Evolutionary conservation across 1,139 yeast genomes (phyloP).

Genomic region (Hansenula sp.): DNA sequence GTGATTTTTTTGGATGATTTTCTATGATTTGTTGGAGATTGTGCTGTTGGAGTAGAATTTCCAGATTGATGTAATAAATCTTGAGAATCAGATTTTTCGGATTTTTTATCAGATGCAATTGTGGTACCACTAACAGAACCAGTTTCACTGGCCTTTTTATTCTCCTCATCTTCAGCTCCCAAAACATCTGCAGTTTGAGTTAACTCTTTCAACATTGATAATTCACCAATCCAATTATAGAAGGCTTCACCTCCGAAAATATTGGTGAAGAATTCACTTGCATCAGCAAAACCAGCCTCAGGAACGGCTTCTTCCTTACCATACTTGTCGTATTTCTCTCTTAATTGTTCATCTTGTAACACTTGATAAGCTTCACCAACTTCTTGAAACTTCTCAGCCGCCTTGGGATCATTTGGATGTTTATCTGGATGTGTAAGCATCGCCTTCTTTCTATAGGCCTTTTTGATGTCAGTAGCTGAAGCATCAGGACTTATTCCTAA

Average conservation of each 20-base stretch:
- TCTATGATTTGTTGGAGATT: conserved; percentile 5
- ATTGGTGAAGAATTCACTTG: conserved; percentile 61
- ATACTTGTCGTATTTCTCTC: conserved; percentile 60
- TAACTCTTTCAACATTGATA: conserved; percentile 58
- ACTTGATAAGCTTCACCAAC: conserved; percentile 73
- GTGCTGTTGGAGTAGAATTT: conserved; percentile 5
- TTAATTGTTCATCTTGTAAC: conserved; percentile 53
- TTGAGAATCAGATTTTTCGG: conserved; percentile 11
- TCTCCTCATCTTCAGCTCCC: conserved; percentile 24
- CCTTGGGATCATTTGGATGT: conserved; percentile 79
- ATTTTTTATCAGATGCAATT: conserved; percentile 10
- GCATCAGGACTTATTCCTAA: conserved; percentile 70
- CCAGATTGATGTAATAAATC: conserved; percentile 3
- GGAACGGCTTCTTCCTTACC: conserved; percentile 70
- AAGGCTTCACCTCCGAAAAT: conserved; percentile 81
- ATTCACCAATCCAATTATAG: conserved; percentile 72
- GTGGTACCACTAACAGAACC: conserved; percentile 11
- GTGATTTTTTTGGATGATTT: conserved; percentile 31
- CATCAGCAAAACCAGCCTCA: conserved; percentile 67
- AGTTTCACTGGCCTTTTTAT: conserved; percentile 18
- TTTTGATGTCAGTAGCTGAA: conserved; percentile 78
- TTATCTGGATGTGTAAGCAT: conserved; percentile 92
- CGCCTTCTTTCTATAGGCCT: conserved; percentile 89
- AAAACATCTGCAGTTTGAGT: conserved; percentile 53
- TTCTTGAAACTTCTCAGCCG: conserved; percentile 63